phyloP scores from a whole-genome alignment of 495 filamentous ascomycete species.

The Trichocladium uniseriatum region DNA sequence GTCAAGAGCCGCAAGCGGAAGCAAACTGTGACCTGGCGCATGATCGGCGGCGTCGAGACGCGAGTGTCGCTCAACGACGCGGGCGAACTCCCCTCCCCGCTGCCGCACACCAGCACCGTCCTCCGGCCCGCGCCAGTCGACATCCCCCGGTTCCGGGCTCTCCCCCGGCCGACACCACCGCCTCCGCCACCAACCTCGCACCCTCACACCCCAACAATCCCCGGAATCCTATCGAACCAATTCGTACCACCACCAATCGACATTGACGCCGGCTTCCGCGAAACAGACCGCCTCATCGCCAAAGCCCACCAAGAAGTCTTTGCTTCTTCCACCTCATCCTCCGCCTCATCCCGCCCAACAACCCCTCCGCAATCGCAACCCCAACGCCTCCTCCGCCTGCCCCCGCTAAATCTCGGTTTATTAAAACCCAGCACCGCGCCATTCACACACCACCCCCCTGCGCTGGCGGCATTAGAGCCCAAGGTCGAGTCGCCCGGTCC shows the following conservation, averaged over 20 bases:
- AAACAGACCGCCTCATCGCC: slow-evolving; percentile 19
- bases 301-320: slow-evolving; percentile 3
- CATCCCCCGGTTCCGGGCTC: background rate
- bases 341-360: background rate
- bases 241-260: background rate
- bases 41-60: slow-evolving; percentile 31
- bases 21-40: slow-evolving; percentile 25
- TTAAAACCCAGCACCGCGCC: background rate
- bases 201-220: background rate
- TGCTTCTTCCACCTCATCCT: background rate
- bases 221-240: background rate
- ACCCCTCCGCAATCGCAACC: background rate
- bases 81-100: background rate
- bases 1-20: slow-evolving; percentile 38
- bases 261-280: slow-evolving; percentile 13
- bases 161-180: background rate
- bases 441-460: no score
- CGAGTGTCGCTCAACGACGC: slow-evolving; percentile 11
- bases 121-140: background rate
- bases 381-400: background rate
- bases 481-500: slow-evolving; percentile 19
- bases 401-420: background rate
- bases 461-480: slow-evolving; percentile 14
- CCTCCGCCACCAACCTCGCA: background rate
- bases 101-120: background rate